These are phyloP conservation scores for Penicillium ucsense DNA, from an alignment of 495 filamentous ascomycete genomes.

Conservation along the genomic window DNA sequence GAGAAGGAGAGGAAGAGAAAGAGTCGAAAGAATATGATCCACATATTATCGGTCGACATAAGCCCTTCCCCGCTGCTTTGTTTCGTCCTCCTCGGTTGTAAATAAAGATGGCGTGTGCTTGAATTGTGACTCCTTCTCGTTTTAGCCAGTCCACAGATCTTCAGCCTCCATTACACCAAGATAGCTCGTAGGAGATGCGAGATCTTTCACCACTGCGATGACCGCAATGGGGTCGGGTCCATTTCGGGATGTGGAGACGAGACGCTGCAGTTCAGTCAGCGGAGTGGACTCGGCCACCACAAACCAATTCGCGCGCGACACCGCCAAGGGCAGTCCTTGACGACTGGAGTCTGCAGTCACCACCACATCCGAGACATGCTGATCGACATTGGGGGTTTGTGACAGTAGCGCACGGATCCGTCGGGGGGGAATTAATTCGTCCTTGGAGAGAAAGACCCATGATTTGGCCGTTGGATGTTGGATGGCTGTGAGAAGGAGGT, in stretches of 20 bases:
- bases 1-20: too few relatives aligned
- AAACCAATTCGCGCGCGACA: slow-evolving; percentile 23
- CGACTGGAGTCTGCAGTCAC: slow-evolving; percentile 5
- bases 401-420: slow-evolving; percentile 27
- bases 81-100: too few relatives aligned
- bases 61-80: too few relatives aligned
- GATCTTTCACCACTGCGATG: slow-evolving; percentile 25
- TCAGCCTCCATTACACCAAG: slow-evolving; percentile 29
- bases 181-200: slow-evolving; percentile 11
- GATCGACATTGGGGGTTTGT: slow-evolving; percentile 22
- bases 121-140: not conserved
- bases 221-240: slow-evolving; percentile 13
- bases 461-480: slow-evolving; percentile 36
- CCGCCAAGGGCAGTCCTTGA: slow-evolving; percentile 7
- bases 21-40: too few relatives aligned
- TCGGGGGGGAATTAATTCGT: slow-evolving; percentile 28
- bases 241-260: slow-evolving; percentile 13
- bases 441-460: slow-evolving; percentile 30
- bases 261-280: slow-evolving; percentile 19
- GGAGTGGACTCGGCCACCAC: slow-evolving; percentile 23
- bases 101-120: too few relatives aligned
- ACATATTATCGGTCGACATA: too few relatives aligned
- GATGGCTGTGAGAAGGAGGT: slow-evolving; percentile 36
- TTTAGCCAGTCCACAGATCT: slow-evolving; percentile 22
- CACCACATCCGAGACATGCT: slow-evolving; percentile 16